These are phyloP conservation scores for Rubia yunnanensis DNA, from an alignment of 257 asterid species.

Conservation along the genomic window DNA sequence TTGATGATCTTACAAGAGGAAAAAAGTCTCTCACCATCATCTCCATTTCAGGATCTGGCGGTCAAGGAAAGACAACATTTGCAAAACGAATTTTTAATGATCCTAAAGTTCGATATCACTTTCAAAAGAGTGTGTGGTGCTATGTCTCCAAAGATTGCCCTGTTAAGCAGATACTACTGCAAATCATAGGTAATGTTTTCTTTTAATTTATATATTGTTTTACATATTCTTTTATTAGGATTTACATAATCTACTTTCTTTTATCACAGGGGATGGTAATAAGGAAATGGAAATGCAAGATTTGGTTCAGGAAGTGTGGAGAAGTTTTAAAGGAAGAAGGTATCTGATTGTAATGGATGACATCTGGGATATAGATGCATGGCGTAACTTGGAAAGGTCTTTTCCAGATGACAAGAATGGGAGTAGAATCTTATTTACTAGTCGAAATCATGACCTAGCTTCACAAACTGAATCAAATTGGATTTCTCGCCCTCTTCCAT, in stretches of 20 bases:
- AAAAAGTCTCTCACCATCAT: not conserved
- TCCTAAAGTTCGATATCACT: not conserved
- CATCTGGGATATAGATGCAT: not conserved
- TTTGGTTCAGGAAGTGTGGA: not conserved
- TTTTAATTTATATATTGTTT: no score
- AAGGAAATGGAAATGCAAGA: not conserved
- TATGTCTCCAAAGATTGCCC: not conserved
- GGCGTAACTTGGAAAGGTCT: not conserved
- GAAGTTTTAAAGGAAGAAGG: not conserved
- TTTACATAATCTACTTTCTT: no score
- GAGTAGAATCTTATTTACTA: not conserved
- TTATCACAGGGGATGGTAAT: no score
- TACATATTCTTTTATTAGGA: no score
- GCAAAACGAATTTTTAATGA: not conserved
- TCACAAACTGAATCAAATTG: no score
- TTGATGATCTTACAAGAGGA: not conserved
- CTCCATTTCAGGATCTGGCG: not conserved
- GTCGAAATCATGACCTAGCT: not conserved
- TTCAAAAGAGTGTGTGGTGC: not conserved
- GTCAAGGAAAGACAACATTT: constrained; percentile 1
- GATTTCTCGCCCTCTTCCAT: not conserved
- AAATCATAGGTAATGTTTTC: no score
- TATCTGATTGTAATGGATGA: constrained; percentile 1
- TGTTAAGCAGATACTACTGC: no score
- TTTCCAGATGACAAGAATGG: not conserved